Conservation (phyloP, 148 eudicot genomes). For the Limonium bicolor region DNA sequence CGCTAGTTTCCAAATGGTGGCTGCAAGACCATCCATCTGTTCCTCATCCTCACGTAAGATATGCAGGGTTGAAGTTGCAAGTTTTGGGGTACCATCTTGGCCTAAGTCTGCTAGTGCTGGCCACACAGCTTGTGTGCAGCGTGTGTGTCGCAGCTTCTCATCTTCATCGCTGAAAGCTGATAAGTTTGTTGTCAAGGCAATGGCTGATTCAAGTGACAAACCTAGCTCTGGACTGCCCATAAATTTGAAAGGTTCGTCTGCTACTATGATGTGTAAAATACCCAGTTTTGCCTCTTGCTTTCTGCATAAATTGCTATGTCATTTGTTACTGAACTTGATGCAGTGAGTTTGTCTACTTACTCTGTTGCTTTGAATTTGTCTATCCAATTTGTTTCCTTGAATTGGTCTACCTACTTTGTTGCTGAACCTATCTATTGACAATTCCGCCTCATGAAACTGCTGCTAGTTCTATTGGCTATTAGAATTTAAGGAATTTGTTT, state of each 20-base stretch:
- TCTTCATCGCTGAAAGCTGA: slow-evolving; percentile 20
- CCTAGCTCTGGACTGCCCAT: slow-evolving; percentile 47
- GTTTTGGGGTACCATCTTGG: slow-evolving; percentile 24
- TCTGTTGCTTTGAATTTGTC: too few species aligned
- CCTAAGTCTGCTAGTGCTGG: slow-evolving; percentile 35
- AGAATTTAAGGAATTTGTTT: too few species aligned
- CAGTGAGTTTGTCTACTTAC: too few species aligned
- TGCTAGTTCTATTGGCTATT: too few species aligned
- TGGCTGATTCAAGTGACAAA: slow-evolving; percentile 55
- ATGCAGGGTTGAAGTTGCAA: slow-evolving; percentile 25
- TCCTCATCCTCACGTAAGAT: slow-evolving; percentile 23
- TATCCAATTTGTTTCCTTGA: too few species aligned
- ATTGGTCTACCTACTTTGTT: too few species aligned
- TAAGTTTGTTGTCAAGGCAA: slow-evolving; percentile 43
- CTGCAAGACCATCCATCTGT: slow-evolving; percentile 35
- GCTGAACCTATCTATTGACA: too few species aligned
- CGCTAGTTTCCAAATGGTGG: slow-evolving; percentile 44
- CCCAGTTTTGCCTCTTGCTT: slow-evolving; percentile 1
- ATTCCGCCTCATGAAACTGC: too few species aligned
- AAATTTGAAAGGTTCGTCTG: slow-evolving; percentile 50
- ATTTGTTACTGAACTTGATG: too few species aligned
- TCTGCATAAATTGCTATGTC: neutral
- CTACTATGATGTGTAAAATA: neutral
- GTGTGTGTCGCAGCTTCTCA: slow-evolving; percentile 25
- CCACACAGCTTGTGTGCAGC: slow-evolving; percentile 26